phyloP scores from a whole-genome alignment of 208 protist species.

The Phytomonas francai region DNA sequence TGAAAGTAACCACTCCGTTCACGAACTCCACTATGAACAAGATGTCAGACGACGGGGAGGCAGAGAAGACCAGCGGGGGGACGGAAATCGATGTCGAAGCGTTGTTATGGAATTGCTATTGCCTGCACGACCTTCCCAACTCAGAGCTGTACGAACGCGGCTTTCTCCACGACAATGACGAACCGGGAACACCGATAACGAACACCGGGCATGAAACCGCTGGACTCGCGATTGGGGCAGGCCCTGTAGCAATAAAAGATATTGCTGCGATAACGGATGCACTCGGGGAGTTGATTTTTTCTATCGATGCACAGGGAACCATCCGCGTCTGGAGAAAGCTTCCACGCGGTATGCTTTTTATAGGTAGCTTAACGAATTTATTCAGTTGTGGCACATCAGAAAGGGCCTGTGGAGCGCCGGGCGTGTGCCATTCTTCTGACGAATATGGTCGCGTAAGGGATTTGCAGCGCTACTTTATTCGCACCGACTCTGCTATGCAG shows the following conservation, averaged over 20 bases:
- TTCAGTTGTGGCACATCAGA: background rate
- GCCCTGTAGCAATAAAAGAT: background rate
- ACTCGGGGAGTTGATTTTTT: slow-evolving; percentile 40
- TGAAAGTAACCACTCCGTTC: background rate
- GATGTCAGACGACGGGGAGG: slow-evolving; percentile 4
- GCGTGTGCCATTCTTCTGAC: background rate
- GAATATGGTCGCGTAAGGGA: background rate
- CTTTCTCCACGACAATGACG: slow-evolving; percentile 14
- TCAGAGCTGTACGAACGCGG: slow-evolving; percentile 55
- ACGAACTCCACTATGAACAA: background rate
- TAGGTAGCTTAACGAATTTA: slow-evolving; percentile 4
- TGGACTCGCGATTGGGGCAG: background rate
- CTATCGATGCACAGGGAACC: slow-evolving; percentile 35
- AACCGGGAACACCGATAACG: slow-evolving; percentile 21
- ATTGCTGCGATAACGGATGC: slow-evolving; percentile 19
- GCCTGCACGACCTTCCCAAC: slow-evolving; percentile 23
- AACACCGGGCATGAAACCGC: slow-evolving; percentile 15
- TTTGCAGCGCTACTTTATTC: background rate
- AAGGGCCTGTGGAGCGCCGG: background rate
- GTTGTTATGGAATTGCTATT: slow-evolving; percentile 15
- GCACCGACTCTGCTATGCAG: background rate
- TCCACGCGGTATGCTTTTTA: slow-evolving; percentile 50
- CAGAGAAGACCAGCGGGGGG: background rate
- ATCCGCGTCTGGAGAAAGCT: slow-evolving; percentile 69
- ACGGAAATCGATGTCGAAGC: background rate